Evolutionary conservation across 352 stramenopile species (phyloP).

Genomic region (Lagenidium giganteum): DNA sequence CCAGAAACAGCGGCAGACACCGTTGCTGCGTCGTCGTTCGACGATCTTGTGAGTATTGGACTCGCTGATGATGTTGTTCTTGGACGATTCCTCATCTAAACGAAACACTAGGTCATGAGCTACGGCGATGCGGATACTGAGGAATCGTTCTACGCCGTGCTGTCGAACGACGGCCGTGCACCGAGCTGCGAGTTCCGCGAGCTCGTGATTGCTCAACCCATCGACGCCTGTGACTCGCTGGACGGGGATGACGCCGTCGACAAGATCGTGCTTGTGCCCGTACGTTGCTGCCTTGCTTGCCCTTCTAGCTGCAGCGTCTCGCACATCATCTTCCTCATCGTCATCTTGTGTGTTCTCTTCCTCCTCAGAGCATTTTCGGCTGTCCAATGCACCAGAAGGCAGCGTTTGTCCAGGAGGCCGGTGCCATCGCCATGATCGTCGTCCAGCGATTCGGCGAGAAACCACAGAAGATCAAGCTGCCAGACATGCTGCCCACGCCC

Average conservation of each 20-base stretch:
- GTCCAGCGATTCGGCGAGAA: conserved; percentile 51
- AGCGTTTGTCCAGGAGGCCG: conserved; percentile 43
- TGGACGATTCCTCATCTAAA: too few relatives aligned
- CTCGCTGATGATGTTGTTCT: background rate
- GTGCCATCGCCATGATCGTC: conserved; percentile 55
- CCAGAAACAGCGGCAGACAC: too few relatives aligned
- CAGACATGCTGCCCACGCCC: conserved; percentile 28
- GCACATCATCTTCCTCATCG: background rate
- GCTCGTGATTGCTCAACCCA: conserved; percentile 42
- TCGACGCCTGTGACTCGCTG: conserved; percentile 48
- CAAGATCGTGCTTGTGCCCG: conserved; percentile 56
- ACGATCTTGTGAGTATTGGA: conserved; percentile 43
- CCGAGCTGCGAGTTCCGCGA: conserved; percentile 52
- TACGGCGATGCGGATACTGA: conserved; percentile 35
- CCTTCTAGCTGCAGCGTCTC: too few relatives aligned
- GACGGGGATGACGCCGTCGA: conserved; percentile 31
- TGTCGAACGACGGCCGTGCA: conserved; percentile 45
- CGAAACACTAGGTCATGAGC: conserved; percentile 42
- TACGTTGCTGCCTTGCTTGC: conserved; percentile 16
- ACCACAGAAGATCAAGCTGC: conserved; percentile 42
- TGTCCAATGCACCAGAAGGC: conserved; percentile 71
- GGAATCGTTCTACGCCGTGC: conserved; percentile 42
- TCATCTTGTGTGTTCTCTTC: conserved; percentile 1
- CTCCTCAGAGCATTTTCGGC: conserved; percentile 27
- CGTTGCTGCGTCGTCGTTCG: conserved; percentile 12